Base-by-base conservation (phyloP, 129 eudicot species). In the Solidago caesia region DNA sequence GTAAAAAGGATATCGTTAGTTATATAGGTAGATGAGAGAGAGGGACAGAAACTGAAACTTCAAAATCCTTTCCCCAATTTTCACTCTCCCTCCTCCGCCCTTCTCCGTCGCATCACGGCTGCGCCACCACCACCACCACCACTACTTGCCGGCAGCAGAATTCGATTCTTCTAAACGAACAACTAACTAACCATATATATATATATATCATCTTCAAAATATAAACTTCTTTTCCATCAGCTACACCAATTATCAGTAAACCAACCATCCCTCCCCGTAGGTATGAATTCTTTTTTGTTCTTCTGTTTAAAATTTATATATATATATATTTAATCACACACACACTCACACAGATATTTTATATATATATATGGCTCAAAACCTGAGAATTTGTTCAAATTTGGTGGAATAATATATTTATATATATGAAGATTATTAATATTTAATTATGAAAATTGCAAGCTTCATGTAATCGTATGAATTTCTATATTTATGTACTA, bases 81-180 rank as follows among this genome's bases (percentile, higher is more conserved):
- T 64, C 70, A 59, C 77, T 72, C 81, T 77, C 74, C 66, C 72
- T 77, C 79, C 71, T 14, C 80, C 81, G 70, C 76, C 82, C 91
- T 84, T 76, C 72, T 76, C 91, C 92, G 86, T 70, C 74, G 85
- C 74, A 41, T 67, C 8, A 47, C 86, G 87, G 75, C 83, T 89
- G 75, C 85, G 74, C 53, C 75, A 58, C 79, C 76, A 33, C 39
- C 39, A 33, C 39, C 39, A 33, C 39, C 39, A 33, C 39, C 39
- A 33, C 39, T 33, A 33, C 2, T 33, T 3, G 39, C 39, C 39
- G 39, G 2, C 39, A 33, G 39, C 61, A 52, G 33, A 69, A 45
- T 47, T 39, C 41, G 68, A 68, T 63, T 66, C 67, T 39, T 16
- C 9, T 33, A 33, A 33, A 33, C 39, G 39, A 33, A 1, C 2